Evolutionary conservation across 768 basidiomycete species (phyloP).

Genomic region (Brasilioporus rufonigricans): DNA sequence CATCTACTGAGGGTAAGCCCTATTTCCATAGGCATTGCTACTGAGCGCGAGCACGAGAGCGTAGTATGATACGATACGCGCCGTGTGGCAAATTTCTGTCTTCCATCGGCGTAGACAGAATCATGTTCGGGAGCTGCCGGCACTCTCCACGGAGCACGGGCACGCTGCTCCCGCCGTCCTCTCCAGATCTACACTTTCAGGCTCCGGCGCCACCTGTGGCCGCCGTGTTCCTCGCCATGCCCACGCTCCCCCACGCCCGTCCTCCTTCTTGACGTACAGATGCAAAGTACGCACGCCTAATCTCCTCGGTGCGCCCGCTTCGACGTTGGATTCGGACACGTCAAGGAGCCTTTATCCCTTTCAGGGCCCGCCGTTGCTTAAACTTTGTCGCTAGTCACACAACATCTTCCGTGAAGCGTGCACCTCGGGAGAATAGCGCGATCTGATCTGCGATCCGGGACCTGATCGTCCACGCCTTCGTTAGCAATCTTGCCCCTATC

Average conservation of each 20-base stretch:
- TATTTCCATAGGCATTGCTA: too few relatives aligned
- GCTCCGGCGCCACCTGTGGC: constrained; percentile 2
- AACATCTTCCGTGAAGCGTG: constrained; percentile 22
- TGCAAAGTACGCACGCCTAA: background rate
- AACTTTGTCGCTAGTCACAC: constrained; percentile 6
- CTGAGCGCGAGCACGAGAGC: too few relatives aligned
- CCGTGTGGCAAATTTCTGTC: too few relatives aligned
- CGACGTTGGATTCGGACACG: background rate
- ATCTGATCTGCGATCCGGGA: constrained; percentile 32
- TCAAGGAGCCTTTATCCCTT: constrained; percentile 15
- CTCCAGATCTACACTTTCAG: background rate
- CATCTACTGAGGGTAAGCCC: too few relatives aligned
- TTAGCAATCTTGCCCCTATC: constrained; percentile 15
- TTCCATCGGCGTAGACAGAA: background rate
- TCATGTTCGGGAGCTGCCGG: constrained; percentile 12
- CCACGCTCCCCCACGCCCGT: background rate
- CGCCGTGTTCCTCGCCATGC: background rate
- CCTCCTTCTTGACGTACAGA: background rate
- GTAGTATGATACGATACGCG: too few relatives aligned
- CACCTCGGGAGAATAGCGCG: constrained; percentile 14
- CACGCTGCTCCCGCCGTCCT: background rate
- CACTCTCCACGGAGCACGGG: background rate
- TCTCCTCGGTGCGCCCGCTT: background rate
- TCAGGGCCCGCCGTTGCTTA: constrained; percentile 5
- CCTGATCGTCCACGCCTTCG: constrained; percentile 25